phyloP scores from a whole-genome alignment of 352 stramenopile species.

The Phytophthora fragariae region DNA sequence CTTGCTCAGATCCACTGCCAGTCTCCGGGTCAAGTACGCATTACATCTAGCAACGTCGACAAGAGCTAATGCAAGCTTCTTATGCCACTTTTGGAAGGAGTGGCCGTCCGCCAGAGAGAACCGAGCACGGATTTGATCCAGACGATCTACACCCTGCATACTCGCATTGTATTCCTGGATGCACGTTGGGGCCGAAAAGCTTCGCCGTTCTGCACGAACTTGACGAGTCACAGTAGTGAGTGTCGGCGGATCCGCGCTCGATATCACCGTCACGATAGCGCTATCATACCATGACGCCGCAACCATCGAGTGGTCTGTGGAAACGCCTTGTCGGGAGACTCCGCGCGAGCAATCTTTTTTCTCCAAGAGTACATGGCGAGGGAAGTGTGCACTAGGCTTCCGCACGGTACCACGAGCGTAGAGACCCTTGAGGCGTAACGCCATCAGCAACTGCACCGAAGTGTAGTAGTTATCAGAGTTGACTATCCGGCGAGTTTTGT shows the following conservation, averaged over 20 bases:
- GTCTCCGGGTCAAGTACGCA: slow-evolving; percentile 20
- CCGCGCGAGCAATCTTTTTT: slow-evolving; percentile 13
- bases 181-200: background rate
- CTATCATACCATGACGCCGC: slow-evolving; percentile 38
- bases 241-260: slow-evolving; percentile 30
- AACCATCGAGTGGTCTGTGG: slow-evolving; percentile 17
- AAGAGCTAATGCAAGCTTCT: background rate
- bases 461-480: slow-evolving; percentile 52
- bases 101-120: slow-evolving; percentile 44
- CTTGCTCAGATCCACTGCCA: background rate
- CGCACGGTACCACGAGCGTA: slow-evolving; percentile 33
- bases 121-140: slow-evolving; percentile 35
- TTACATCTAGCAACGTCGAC: slow-evolving; percentile 41
- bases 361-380: slow-evolving; percentile 26
- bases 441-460: slow-evolving; percentile 34
- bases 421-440: slow-evolving; percentile 29
- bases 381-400: slow-evolving; percentile 35
- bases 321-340: slow-evolving; percentile 25
- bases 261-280: slow-evolving; percentile 34
- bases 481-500: slow-evolving; percentile 27
- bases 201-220: slow-evolving; percentile 17
- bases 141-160: slow-evolving; percentile 42
- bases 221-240: slow-evolving; percentile 35
- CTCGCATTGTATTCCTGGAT: slow-evolving; percentile 38
- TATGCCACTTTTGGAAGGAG: slow-evolving; percentile 41